A percentile compares a stretch with the other conserved stretches of the same genome.
These are phyloP conservation scores for Albizia julibrissin DNA, from an alignment of 306 rosid genomes.

Conservation along the genomic window DNA sequence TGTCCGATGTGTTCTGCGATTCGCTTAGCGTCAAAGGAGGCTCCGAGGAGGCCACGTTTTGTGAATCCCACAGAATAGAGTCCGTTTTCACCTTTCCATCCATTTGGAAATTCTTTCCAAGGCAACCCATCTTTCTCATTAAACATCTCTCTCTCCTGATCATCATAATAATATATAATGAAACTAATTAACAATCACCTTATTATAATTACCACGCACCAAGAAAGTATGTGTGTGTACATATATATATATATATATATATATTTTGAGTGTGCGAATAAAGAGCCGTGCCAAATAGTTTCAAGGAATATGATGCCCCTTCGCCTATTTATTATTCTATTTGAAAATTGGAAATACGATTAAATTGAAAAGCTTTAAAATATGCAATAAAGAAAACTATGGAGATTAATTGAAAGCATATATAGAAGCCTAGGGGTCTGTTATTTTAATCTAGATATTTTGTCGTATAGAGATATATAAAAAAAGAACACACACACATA, in stretches of 20 bases:
- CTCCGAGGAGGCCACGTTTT: constrained; percentile 84
- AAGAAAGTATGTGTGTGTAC: too few species aligned
- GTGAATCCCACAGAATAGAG: constrained; percentile 82
- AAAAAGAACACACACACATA: background rate
- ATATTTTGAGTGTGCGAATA: background rate
- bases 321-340: background rate
- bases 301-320: background rate
- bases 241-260: too few species aligned
- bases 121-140: constrained; percentile 76
- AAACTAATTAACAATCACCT: background rate
- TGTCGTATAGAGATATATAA: background rate
- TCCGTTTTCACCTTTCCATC: constrained; percentile 83
- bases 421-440: background rate
- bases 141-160: constrained; percentile 68
- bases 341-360: background rate
- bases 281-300: background rate
- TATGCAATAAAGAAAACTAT: background rate
- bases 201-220: background rate
- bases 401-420: background rate
- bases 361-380: background rate
- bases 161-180: background rate
- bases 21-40: constrained; percentile 69
- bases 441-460: background rate
- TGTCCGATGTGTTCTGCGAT: constrained; percentile 73
- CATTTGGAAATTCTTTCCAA: constrained; percentile 64